phyloP scores from a whole-genome alignment of 495 filamentous ascomycete species.

The Neurospora africana region DNA sequence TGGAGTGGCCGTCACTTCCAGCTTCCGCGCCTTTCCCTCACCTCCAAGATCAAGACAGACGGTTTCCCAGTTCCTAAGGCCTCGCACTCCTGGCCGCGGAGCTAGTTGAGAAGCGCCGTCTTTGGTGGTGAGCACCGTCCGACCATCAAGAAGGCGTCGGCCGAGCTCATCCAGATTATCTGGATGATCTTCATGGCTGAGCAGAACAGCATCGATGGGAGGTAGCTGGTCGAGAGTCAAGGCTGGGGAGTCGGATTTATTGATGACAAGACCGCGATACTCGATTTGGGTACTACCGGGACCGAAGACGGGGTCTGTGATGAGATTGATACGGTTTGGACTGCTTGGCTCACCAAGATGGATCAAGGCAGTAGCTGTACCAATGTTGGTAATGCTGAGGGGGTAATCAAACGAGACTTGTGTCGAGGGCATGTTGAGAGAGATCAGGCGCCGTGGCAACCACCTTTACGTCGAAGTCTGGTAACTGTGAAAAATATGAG shows the following conservation, averaged over 20 bases:
- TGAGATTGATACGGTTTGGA: constrained; percentile 29
- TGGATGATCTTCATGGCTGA: constrained; percentile 46
- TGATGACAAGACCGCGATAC: constrained; percentile 11
- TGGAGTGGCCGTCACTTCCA: constrained; percentile 39
- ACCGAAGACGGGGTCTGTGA: constrained; percentile 47
- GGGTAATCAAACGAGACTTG: neutral
- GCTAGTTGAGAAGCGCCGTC: constrained; percentile 37
- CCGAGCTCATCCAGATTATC: constrained; percentile 41
- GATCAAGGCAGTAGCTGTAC: constrained; percentile 42
- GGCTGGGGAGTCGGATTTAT: constrained; percentile 29
- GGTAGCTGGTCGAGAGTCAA: constrained; percentile 31
- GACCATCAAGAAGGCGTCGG: constrained; percentile 35
- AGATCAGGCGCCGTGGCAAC: neutral
- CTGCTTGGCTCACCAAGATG: constrained; percentile 19
- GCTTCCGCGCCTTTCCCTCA: constrained; percentile 21
- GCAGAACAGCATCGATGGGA: constrained; percentile 39
- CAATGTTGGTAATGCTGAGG: constrained; percentile 36
- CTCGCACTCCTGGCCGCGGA: constrained; percentile 32
- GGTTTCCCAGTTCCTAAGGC: constrained; percentile 23
- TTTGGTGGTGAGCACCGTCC: constrained; percentile 38
- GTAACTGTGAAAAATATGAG: neutral
- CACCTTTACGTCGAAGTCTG: neutral
- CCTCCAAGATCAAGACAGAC: constrained; percentile 12
- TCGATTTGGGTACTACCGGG: constrained; percentile 31
- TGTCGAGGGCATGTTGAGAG: neutral